These are phyloP conservation scores for Hyaloperonospora brassicae DNA, from an alignment of 352 stramenopile genomes.

Conservation along the genomic window DNA sequence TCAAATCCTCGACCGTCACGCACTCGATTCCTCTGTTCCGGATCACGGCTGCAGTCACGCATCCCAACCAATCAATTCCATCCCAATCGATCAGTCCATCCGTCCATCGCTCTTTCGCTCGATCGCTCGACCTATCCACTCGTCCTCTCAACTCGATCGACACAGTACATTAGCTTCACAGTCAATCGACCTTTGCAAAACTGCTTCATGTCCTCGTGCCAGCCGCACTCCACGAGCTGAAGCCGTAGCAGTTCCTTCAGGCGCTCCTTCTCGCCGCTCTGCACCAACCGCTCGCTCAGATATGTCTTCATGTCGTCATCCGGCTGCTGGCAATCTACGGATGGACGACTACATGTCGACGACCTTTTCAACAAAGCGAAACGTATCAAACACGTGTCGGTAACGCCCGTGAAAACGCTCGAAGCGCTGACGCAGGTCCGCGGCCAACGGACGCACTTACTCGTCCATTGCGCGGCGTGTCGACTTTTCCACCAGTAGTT, in stretches of 20 bases:
- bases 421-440: too few species aligned
- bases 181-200: conserved; percentile 73
- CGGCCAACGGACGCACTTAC: too few species aligned
- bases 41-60: conserved; percentile 78
- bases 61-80: not conserved
- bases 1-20: conserved; percentile 91
- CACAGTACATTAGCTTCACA: too few species aligned
- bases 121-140: too few species aligned
- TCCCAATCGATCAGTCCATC: too few species aligned
- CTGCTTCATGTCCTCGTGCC: conserved; percentile 88
- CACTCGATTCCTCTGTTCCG: conserved; percentile 90
- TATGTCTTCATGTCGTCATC: conserved; percentile 45
- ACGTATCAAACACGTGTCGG: too few species aligned
- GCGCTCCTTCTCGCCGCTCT: conserved; percentile 86
- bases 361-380: too few species aligned
- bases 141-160: too few species aligned
- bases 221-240: conserved; percentile 87
- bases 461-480: too few species aligned
- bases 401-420: too few species aligned
- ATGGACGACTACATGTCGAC: not conserved
- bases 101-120: too few species aligned
- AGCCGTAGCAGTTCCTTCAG: conserved; percentile 85
- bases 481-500: too few species aligned
- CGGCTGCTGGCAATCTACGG: not conserved
- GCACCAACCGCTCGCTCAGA: conserved; percentile 84